These are phyloP conservation scores for Parietaria judaica DNA, from an alignment of 306 rosid species.

Conservation along the genomic window DNA sequence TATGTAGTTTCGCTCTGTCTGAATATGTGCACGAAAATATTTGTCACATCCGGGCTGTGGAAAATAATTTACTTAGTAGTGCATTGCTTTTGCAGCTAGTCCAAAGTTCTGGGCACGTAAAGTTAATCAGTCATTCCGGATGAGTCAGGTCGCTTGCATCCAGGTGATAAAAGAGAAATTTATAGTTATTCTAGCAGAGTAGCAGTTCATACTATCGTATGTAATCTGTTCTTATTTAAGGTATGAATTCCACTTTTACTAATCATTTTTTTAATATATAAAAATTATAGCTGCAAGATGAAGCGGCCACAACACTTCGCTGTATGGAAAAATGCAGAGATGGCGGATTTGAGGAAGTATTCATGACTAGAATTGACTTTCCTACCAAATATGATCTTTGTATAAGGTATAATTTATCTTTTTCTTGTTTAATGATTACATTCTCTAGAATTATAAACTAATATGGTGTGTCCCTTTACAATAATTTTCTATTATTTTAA, in stretches of 20 bases:
- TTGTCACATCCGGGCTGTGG: too few species aligned
- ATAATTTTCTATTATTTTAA: not conserved
- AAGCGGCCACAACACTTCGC: slow-evolving; percentile 57
- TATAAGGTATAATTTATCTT: slow-evolving; percentile 46
- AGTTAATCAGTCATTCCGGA: slow-evolving; percentile 71
- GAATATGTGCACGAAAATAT: not conserved
- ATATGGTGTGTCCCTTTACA: not conserved
- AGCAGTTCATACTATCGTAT: not conserved
- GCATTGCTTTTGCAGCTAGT: slow-evolving; percentile 51
- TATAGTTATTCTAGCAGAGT: slow-evolving; percentile 12
- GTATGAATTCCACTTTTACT: not conserved
- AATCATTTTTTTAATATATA: slow-evolving; percentile 9
- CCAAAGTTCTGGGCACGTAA: slow-evolving; percentile 60
- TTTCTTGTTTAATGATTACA: not conserved
- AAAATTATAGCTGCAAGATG: slow-evolving; percentile 60
- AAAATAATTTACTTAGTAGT: slow-evolving; percentile 2
- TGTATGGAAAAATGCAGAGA: slow-evolving; percentile 68
- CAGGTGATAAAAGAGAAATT: slow-evolving; percentile 41
- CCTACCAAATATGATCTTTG: slow-evolving; percentile 74
- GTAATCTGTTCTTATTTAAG: not conserved
- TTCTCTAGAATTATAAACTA: too few species aligned
- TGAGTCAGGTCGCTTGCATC: slow-evolving; percentile 51
- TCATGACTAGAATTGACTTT: slow-evolving; percentile 75
- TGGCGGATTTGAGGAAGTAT: slow-evolving; percentile 82
- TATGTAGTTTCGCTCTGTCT: not conserved